phyloP scores from a whole-genome alignment of 768 basidiomycete genomes.

The Russula lepida region DNA sequence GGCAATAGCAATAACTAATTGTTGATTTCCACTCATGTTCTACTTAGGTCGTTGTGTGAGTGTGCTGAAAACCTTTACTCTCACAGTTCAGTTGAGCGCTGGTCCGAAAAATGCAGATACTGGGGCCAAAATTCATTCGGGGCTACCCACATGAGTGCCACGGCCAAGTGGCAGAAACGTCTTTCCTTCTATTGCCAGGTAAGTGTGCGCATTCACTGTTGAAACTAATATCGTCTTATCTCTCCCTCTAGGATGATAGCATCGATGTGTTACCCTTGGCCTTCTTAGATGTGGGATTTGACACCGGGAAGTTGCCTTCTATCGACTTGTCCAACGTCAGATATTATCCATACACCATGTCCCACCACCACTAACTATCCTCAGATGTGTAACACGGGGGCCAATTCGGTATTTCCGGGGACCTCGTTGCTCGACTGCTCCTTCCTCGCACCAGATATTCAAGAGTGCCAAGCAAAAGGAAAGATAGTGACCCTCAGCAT shows the following conservation, averaged over 20 bases:
- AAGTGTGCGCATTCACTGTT: background rate
- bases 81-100: background rate
- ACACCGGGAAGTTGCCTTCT: slow-evolving; percentile 46
- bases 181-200: background rate
- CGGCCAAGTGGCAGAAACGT: background rate
- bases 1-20: background rate
- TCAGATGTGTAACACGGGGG: background rate
- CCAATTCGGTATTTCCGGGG: background rate
- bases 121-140: background rate
- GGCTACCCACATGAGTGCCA: background rate
- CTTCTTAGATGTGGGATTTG: slow-evolving; percentile 46
- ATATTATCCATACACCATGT: background rate
- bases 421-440: background rate
- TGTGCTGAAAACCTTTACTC: background rate
- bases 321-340: slow-evolving; percentile 54
- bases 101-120: background rate
- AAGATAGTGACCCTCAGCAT: background rate
- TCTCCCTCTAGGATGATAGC: background rate
- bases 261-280: background rate
- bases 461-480: background rate
- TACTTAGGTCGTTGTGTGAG: background rate
- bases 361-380: background rate
- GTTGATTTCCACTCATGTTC: background rate
- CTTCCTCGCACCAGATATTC: background rate
- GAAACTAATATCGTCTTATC: background rate